Evolutionary conservation across 2,329 filamentous ascomycete genomes (phyloP).

Genomic region (Botrytis porri): DNA sequence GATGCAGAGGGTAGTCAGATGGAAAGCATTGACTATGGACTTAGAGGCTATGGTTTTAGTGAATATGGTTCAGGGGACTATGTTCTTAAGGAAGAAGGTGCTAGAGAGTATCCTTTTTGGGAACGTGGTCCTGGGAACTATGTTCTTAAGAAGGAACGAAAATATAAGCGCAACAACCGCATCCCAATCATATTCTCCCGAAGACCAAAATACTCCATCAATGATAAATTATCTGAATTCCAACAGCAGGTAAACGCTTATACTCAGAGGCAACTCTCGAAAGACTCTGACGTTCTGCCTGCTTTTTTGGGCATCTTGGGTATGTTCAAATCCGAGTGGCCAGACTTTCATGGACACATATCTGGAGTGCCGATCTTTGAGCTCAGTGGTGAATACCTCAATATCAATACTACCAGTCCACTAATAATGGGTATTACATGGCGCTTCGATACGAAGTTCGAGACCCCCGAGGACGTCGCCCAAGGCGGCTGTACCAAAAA

Average conservation of each 20-base stretch:
- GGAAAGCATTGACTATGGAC: background rate
- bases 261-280: background rate
- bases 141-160: no score
- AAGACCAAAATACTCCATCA: background rate
- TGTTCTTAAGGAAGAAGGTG: no score
- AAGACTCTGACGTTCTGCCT: background rate
- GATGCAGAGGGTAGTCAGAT: background rate
- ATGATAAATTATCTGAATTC: no score
- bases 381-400: accelerated
- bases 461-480: accelerated
- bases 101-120: no score
- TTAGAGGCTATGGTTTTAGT: no score
- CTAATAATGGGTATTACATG: background rate
- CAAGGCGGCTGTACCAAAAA: accelerated
- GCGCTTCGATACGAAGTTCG: accelerated
- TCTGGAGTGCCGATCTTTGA: background rate
- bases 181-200: accelerated
- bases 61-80: no score
- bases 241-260: accelerated
- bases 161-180: no score
- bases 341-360: background rate
- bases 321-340: accelerated
- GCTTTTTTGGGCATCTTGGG: background rate
- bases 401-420: accelerated
- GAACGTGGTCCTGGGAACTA: no score